These are phyloP conservation scores for Chenopodium formosanum DNA, from an alignment of 148 eudicot species.

Conservation along the genomic window DNA sequence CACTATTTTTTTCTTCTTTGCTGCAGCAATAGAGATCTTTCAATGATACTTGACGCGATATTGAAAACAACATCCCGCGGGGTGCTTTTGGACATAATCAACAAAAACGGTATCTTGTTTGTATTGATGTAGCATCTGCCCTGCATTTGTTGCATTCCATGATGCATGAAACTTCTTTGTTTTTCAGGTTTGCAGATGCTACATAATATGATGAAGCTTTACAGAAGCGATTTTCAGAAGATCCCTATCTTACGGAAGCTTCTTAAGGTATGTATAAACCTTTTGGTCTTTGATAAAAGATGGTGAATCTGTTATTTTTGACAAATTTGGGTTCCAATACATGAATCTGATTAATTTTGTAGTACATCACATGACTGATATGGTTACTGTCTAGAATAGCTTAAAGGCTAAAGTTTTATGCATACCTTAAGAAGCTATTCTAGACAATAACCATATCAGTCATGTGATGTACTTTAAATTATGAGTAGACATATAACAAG, in stretches of 20 bases:
- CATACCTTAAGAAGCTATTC: no score
- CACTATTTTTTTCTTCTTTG: conserved; percentile 3
- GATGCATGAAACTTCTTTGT: conserved; percentile 13
- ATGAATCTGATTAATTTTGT: not conserved
- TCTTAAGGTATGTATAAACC: conserved; percentile 59
- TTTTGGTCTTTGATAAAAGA: not conserved
- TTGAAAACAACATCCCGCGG: conserved; percentile 81
- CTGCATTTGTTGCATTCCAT: conserved; percentile 1
- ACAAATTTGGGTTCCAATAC: not conserved
- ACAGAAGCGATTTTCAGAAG: conserved; percentile 65
- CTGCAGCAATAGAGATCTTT: conserved; percentile 91
- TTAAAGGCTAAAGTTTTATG: no score
- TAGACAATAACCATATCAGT: no score
- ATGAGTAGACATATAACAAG: no score
- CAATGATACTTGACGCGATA: conserved; percentile 93
- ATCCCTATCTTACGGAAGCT: conserved; percentile 93
- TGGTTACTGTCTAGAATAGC: not conserved
- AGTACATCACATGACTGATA: not conserved
- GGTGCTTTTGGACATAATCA: conserved; percentile 78
- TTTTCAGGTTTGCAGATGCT: conserved; percentile 89
- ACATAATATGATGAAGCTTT: conserved; percentile 87
- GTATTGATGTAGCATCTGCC: not conserved
- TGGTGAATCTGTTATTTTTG: not conserved
- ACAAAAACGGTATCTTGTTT: conserved; percentile 67
- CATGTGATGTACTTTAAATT: no score